Evolutionary conservation across 1,284 basidiomycete genomes (phyloP), one percentile per base, ranked within the genome.

Genomic region (Ustilago nuda): DNA sequence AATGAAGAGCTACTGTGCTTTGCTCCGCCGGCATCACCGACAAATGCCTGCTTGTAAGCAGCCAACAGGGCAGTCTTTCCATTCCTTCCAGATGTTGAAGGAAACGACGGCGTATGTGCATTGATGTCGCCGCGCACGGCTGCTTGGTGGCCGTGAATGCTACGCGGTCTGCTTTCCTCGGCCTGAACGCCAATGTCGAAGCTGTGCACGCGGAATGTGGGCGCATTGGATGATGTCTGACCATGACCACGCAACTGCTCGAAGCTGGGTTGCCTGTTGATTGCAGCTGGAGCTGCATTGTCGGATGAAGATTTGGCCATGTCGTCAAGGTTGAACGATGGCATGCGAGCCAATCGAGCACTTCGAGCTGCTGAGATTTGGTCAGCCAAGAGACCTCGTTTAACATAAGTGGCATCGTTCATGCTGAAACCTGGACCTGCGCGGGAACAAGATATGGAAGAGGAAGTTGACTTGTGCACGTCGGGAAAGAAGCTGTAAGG

Each of bases 21-120:
- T 12, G 60, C 41, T 30, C 50, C 8, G 1, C 15, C 27, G 1
- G 32, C 35, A 12, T 67, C 65, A 12, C 37, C 36, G 11, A 39
- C 52, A 30, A 72, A 76, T 2, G 74, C 74, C 41, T 76, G 74
- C 58, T 72, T 72, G 64, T 69, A 72, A 5, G 74, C 74, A 1
- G 69, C 70, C 15, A 76, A 9, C 0, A 76, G 61, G 9, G 61
- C 69, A 32, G 56, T 63, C 43, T 72, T 72, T 5, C 70, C 70
- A 15, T 69, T 61, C 39, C 57, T n/a, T 2, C 73, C 66, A 36
- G 74, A 66, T 8, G 74, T 56, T 7, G 59, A 35, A 8, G 63
- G 60, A 27, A 69, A 69, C 1, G 54, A 35, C 15, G 72, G 64
- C 12, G 67, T 51, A 36, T 23, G 36, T 17, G 73, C 56, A 19